A percentile compares a stretch with the other conserved stretches of the same genome.
phyloP scores from a whole-genome alignment of 2,329 filamentous ascomycete species.

The Xylaria multiplex region DNA sequence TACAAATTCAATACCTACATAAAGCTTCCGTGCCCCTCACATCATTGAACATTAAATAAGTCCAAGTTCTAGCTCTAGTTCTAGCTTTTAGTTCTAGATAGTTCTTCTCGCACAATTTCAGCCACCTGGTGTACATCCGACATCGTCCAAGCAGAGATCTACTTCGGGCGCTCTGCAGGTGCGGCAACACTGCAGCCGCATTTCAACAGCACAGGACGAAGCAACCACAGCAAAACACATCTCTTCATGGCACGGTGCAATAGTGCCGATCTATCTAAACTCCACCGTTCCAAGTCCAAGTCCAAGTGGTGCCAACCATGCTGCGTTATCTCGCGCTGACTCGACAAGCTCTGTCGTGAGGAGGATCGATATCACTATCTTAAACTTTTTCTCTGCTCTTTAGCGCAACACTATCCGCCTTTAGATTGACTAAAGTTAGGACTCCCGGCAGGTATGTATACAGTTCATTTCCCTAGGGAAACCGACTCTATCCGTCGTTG shows the following conservation, averaged over 20 bases:
- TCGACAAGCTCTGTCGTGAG: slow-evolving; percentile 32
- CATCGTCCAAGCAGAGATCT: slow-evolving; percentile 40
- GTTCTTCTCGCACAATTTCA: not conserved
- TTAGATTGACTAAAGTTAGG: not conserved
- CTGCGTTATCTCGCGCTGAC: slow-evolving; percentile 41
- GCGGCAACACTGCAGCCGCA: slow-evolving; percentile 44
- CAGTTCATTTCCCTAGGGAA: not conserved
- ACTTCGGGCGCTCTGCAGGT: slow-evolving; percentile 44
- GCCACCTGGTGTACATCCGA: slow-evolving; percentile 32
- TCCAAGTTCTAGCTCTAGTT: slow-evolving; percentile 32
- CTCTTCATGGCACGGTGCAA: slow-evolving; percentile 35
- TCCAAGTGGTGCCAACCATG: slow-evolving; percentile 44
- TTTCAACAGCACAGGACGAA: slow-evolving; percentile 36
- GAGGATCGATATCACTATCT: slow-evolving; percentile 21
- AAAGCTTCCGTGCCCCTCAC: slow-evolving; percentile 32
- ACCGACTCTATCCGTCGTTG: slow-evolving; percentile 8
- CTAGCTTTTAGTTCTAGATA: too few species aligned
- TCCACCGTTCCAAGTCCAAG: slow-evolving; percentile 29
- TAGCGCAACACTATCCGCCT: slow-evolving; percentile 33
- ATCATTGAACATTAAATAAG: not conserved
- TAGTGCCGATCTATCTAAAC: slow-evolving; percentile 44
- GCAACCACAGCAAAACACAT: slow-evolving; percentile 40
- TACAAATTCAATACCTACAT: not conserved
- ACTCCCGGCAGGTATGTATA: slow-evolving; percentile 14
- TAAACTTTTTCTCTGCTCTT: slow-evolving; percentile 13